Evolutionary conservation across 192 early-diverging fungal genomes (phyloP).

Genomic region (Pilobolus umbonatus): DNA sequence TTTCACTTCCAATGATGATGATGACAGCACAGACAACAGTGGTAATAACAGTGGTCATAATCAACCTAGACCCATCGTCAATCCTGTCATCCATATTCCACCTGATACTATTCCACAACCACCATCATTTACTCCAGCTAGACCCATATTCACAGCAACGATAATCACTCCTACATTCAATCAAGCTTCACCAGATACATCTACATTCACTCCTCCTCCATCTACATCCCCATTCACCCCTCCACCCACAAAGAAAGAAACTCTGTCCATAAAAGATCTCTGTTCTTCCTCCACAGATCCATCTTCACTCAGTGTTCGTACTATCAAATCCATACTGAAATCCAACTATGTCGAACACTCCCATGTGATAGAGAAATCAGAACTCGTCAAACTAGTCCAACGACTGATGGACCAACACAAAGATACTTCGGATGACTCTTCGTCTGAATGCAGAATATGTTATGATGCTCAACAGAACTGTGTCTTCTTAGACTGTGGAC

Average conservation of each 20-base stretch:
- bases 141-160: slow-evolving; percentile 5
- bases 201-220: background rate
- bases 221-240: background rate
- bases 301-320: slow-evolving; percentile 55
- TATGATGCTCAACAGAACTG: slow-evolving; percentile 76
- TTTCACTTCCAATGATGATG: slow-evolving; percentile 19
- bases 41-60: slow-evolving; percentile 1
- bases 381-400: slow-evolving; percentile 63
- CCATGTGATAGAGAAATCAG: slow-evolving; percentile 69
- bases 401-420: slow-evolving; percentile 54
- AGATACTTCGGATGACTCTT: slow-evolving; percentile 44
- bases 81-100: no score
- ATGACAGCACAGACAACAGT: no score
- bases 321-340: slow-evolving; percentile 61
- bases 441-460: slow-evolving; percentile 80
- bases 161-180: slow-evolving; percentile 2
- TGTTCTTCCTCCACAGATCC: slow-evolving; percentile 45
- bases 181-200: no score
- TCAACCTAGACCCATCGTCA: background rate
- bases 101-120: no score
- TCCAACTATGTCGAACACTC: slow-evolving; percentile 61
- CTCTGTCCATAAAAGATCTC: slow-evolving; percentile 27
- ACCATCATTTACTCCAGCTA: background rate
- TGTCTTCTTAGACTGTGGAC: slow-evolving; percentile 82
- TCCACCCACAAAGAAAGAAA: background rate